Evolutionary conservation across 768 basidiomycete genomes (phyloP), one percentile per base, ranked within the genome.

Genomic region (Lepiota brunneoincarnata): DNA sequence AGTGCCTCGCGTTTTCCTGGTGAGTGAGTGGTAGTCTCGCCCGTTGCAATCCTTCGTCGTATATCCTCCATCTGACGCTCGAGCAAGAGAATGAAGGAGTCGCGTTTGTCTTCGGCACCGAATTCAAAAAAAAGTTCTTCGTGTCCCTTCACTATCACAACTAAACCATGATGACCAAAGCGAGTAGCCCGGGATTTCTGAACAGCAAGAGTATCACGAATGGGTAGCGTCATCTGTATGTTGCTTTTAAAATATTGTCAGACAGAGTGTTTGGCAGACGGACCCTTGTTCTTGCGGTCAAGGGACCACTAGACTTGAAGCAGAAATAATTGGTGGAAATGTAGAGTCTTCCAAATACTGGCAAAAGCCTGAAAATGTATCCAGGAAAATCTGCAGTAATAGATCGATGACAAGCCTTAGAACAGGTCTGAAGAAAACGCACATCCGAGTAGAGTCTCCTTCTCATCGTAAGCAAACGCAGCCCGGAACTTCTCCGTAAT

Each of bases 71-170:
- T 81, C 65, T 93, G 91, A 21, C 78, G 77, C 59, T 94, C 84
- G 41, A 99, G 72, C 17, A 95, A 74, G 11, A 67, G 67, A 17
- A 89, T 80, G 63, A 95, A 94, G 1, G 86, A 84, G 58, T 87
- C 78, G 20, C 96, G 83, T 58, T 91, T 86, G 51, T 91, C 87
- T 53, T 87, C 82, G 17, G 86, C 84, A 38, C 79, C 76, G 66
- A 99, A 96, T 69, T 99, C 97, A 62, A 98, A 89, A 75, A 99
- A 99, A 9, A 98, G 76, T 66, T 99, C 96, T 70, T 99, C 96
- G 65, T 98, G 93, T 0, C 96, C 96, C 63, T 89, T 91, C 61
- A 99, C 84, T 50, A 98, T 87, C 52, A 98, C 76, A 34, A 91
- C 84, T 17, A 98, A 80, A 23, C 96, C 96, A 63, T 89, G 82